These are phyloP conservation scores for Ophiostoma ulmi DNA, from an alignment of 2,329 filamentous ascomycete genomes.

Conservation along the genomic window DNA sequence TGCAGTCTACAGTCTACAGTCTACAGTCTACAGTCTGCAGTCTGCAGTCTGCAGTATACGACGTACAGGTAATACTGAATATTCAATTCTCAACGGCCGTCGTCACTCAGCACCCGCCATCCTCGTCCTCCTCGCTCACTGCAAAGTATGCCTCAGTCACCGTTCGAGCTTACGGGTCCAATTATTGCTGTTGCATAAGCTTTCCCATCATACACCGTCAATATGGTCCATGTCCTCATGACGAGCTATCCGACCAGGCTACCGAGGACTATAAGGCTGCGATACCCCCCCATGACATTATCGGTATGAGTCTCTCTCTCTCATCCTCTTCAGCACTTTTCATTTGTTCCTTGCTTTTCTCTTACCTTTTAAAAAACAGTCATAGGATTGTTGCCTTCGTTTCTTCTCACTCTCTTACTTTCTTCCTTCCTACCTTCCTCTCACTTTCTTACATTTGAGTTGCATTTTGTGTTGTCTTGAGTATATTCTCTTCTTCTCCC, in stretches of 20 bases:
- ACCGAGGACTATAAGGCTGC: constrained; percentile 49
- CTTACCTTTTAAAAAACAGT: constrained; percentile 15
- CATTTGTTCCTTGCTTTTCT: constrained; percentile 29
- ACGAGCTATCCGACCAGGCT: constrained; percentile 36
- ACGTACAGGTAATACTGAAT: background rate
- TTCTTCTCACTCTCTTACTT: constrained; percentile 17
- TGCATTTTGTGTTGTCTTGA: background rate
- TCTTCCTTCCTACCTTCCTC: constrained; percentile 7
- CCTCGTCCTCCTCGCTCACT: constrained; percentile 15
- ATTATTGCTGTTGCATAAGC: constrained; percentile 26
- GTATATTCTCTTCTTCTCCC: background rate
- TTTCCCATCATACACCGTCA: constrained; percentile 18
- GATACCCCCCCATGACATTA: constrained; percentile 38
- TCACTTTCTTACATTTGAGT: constrained; percentile 14
- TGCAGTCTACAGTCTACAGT: background rate
- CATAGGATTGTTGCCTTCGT: constrained; percentile 25
- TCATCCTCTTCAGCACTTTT: constrained; percentile 28
- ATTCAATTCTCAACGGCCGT: background rate
- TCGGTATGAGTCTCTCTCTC: constrained; percentile 29
- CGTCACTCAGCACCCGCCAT: background rate
- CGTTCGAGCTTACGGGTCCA: constrained; percentile 22
- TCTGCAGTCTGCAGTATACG: no score
- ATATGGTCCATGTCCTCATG: constrained; percentile 30
- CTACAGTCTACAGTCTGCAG: no score
- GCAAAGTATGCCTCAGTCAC: constrained; percentile 27